A percentile compares a stretch with the other conserved stretches of the same genome.
These are phyloP conservation scores for Barnettozyma sucrosica DNA, from an alignment of 805 yeast genomes.

Conservation along the genomic window DNA sequence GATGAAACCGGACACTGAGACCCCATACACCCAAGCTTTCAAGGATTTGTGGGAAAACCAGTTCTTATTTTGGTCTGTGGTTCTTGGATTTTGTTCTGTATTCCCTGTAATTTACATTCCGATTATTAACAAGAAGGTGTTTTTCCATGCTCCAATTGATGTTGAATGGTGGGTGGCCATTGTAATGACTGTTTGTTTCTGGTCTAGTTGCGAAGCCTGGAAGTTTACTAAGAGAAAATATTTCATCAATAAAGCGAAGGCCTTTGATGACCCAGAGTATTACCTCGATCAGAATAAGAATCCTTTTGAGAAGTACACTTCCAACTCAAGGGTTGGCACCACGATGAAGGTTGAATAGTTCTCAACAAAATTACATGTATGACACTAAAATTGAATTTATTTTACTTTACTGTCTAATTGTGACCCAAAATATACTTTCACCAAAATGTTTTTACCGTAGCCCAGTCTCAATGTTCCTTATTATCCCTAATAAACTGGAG, in stretches of 20 bases:
- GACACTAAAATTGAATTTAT: background rate
- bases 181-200: conserved; percentile 51
- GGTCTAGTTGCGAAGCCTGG: conserved; percentile 58
- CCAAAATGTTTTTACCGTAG: too few species aligned
- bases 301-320: conserved; percentile 58
- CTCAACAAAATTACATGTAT: background rate
- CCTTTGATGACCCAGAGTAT: conserved; percentile 54
- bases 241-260: conserved; percentile 32
- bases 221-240: conserved; percentile 59
- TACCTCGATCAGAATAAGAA: conserved; percentile 58
- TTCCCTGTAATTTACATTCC: conserved; percentile 85
- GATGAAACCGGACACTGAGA: conserved; percentile 60
- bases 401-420: background rate
- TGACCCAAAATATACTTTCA: background rate
- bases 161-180: conserved; percentile 79
- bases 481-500: conserved; percentile 25
- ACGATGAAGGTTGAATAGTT: conserved; percentile 29
- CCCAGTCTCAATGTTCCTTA: conserved; percentile 34
- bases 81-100: conserved; percentile 59
- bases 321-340: conserved; percentile 51
- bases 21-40: conserved; percentile 53
- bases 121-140: conserved; percentile 69
- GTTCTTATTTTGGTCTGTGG: conserved; percentile 74
- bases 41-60: conserved; percentile 69
- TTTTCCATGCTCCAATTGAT: conserved; percentile 62